These are phyloP conservation scores for Diaporthe amygdali DNA, from an alignment of 2,329 filamentous ascomycete species.

Conservation along the genomic window DNA sequence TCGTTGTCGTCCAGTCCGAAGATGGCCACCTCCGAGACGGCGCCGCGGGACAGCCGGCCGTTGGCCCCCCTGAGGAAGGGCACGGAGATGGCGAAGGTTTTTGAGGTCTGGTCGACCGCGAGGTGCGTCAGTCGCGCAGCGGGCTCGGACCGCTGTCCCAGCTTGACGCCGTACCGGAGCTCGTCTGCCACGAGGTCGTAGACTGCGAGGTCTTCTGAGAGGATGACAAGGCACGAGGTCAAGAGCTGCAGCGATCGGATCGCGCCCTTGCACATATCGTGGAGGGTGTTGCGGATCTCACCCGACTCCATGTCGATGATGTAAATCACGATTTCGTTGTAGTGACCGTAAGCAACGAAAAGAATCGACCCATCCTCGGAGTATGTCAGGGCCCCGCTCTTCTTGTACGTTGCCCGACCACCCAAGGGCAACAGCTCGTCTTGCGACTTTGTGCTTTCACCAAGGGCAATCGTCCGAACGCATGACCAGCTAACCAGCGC, in stretches of 20 bases:
- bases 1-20: slow-evolving; percentile 67
- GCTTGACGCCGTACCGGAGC: slow-evolving; percentile 68
- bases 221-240: slow-evolving; percentile 74
- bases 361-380: slow-evolving; percentile 85
- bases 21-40: slow-evolving; percentile 64
- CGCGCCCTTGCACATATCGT: slow-evolving; percentile 69
- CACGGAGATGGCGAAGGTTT: slow-evolving; percentile 70
- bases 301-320: slow-evolving; percentile 78
- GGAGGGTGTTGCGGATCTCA: slow-evolving; percentile 67
- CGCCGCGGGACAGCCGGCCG: slow-evolving; percentile 34
- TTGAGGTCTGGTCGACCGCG: slow-evolving; percentile 69
- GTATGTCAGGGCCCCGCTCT: slow-evolving; percentile 74
- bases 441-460: slow-evolving; percentile 44
- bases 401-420: slow-evolving; percentile 34
- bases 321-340: slow-evolving; percentile 68
- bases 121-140: slow-evolving; percentile 64
- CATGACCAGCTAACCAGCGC: slow-evolving; percentile 78
- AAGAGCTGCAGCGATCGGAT: slow-evolving; percentile 74
- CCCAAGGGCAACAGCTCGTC: slow-evolving; percentile 38
- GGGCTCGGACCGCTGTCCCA: slow-evolving; percentile 50
- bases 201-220: slow-evolving; percentile 76
- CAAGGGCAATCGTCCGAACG: slow-evolving; percentile 59
- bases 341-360: slow-evolving; percentile 67
- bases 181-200: slow-evolving; percentile 86
- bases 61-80: slow-evolving; percentile 36